Percentiles rank a stretch among this genome's conserved stretches.
These are phyloP conservation scores for Didymosphaeria variabile DNA, from an alignment of 2,329 filamentous ascomycete species.

Conservation along the genomic window DNA sequence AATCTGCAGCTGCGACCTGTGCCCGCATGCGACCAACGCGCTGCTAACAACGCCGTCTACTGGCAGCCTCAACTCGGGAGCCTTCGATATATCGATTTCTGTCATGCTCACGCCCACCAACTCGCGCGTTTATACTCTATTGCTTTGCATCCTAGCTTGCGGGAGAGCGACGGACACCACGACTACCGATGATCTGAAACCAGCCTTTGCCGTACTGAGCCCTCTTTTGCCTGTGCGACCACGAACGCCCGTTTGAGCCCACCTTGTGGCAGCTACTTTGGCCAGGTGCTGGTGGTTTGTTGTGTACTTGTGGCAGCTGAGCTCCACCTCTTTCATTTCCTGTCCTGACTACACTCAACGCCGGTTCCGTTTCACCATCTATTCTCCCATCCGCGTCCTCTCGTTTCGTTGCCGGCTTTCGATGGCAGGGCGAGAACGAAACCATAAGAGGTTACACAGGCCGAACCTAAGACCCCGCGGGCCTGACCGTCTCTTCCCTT, in stretches of 20 bases:
- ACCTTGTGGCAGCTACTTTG: background rate
- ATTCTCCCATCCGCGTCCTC: background rate
- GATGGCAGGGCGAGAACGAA: background rate
- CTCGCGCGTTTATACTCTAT: conserved; percentile 5
- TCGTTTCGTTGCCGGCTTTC: background rate
- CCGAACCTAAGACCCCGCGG: background rate
- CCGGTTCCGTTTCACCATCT: conserved; percentile 13
- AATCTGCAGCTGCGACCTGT: conserved; percentile 15
- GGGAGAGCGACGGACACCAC: conserved; percentile 2
- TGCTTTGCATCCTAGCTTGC: conserved; percentile 16
- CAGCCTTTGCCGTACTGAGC: conserved; percentile 5
- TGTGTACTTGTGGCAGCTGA: conserved; percentile 9
- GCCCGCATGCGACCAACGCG: conserved; percentile 22
- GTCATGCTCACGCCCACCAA: background rate
- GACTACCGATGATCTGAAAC: conserved; percentile 7
- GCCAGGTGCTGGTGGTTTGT: conserved; percentile 6
- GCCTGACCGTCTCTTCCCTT: background rate
- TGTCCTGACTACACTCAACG: conserved; percentile 2
- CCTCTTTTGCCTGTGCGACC: conserved; percentile 14
- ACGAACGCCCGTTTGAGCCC: conserved; percentile 15
- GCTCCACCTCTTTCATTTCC: conserved; percentile 15
- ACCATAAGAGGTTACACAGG: background rate
- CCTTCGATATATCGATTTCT: conserved; percentile 17
- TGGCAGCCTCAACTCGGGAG: conserved; percentile 15
- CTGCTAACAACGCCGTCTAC: conserved; percentile 11